A percentile compares a stretch with the other conserved stretches of the same genome.
Evolutionary conservation across 768 basidiomycete species (phyloP).

Genomic region (Pholiota microspora): DNA sequence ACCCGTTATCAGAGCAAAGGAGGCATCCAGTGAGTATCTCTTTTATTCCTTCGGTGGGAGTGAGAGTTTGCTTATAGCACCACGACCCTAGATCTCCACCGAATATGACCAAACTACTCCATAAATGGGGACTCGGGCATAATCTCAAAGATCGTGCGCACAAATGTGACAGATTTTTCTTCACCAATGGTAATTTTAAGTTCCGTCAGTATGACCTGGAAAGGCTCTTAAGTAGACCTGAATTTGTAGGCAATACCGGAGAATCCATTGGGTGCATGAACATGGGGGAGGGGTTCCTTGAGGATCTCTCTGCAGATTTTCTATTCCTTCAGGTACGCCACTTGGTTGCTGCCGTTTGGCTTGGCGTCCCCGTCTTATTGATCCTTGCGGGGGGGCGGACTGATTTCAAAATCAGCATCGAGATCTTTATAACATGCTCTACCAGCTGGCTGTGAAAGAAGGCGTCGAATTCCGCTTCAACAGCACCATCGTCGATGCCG

Average conservation of each 20-base stretch:
- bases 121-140: conserved; percentile 53
- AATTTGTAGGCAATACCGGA: conserved; percentile 39
- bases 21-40: conserved; percentile 6
- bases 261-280: conserved; percentile 41
- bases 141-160: conserved; percentile 36
- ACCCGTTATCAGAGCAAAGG: conserved; percentile 6
- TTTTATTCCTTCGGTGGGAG: background rate
- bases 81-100: conserved; percentile 39
- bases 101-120: conserved; percentile 54
- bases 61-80: background rate
- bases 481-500: conserved; percentile 31
- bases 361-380: background rate
- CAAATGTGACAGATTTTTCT: conserved; percentile 28
- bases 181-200: background rate
- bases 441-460: conserved; percentile 40
- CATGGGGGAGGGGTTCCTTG: conserved; percentile 33
- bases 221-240: background rate
- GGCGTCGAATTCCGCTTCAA: conserved; percentile 48
- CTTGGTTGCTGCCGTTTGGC: background rate
- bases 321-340: conserved; percentile 38
- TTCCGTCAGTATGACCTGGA: background rate
- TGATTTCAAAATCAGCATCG: conserved; percentile 37
- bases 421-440: conserved; percentile 48
- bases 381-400: background rate
- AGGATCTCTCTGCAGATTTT: conserved; percentile 36